phyloP scores from a whole-genome alignment of 768 basidiomycete species.

The Termitomyces sp. region DNA sequence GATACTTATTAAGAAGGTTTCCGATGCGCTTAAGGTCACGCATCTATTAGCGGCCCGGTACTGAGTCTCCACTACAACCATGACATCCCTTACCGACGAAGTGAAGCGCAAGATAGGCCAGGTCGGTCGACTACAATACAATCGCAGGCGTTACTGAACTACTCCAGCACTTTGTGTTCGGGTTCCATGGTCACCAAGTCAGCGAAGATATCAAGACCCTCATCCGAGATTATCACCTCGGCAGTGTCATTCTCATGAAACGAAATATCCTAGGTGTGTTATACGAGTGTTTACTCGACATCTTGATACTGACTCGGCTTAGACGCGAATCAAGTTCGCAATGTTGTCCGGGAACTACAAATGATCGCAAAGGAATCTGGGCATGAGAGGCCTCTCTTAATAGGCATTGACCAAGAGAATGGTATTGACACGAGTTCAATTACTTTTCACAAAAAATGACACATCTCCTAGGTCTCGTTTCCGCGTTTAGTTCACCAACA shows the following conservation, averaged over 20 bases:
- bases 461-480: constrained; percentile 51
- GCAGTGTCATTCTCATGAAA: constrained; percentile 68
- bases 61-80: not conserved
- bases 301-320: not conserved
- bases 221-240: constrained; percentile 60
- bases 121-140: constrained; percentile 18
- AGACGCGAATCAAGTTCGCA: constrained; percentile 51
- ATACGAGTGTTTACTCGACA: not conserved
- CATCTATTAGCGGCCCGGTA: not conserved
- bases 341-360: constrained; percentile 49
- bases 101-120: constrained; percentile 45
- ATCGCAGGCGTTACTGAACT: not conserved
- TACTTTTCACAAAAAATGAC: not conserved
- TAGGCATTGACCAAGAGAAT: constrained; percentile 75
- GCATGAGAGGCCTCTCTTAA: constrained; percentile 53
- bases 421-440: constrained; percentile 30
- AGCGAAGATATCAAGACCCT: constrained; percentile 51
- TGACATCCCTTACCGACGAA: constrained; percentile 26
- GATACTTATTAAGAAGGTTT: no score
- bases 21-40: no score
- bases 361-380: constrained; percentile 52
- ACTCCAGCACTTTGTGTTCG: constrained; percentile 64
- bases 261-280: constrained; percentile 54
- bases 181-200: constrained; percentile 58
- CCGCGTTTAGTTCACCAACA: constrained; percentile 54